These are phyloP conservation scores for Hypoxylon crocopeplum DNA, from an alignment of 495 filamentous ascomycete genomes.

Conservation along the genomic window DNA sequence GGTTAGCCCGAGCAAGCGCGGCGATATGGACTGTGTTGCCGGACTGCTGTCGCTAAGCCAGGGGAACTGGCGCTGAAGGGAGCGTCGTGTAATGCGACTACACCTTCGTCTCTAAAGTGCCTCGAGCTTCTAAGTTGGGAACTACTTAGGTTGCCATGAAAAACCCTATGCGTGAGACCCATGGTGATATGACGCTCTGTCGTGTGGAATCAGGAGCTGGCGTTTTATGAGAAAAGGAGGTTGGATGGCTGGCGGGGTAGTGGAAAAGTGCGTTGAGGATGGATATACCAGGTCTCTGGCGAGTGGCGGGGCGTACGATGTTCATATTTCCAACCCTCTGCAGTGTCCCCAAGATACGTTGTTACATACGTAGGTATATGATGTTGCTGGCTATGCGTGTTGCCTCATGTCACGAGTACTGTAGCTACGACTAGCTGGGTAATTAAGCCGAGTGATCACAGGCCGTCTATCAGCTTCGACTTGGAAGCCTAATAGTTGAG, in stretches of 20 bases:
- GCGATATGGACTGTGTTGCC: conserved; percentile 79
- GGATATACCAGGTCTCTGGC: no score
- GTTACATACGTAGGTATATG: no score
- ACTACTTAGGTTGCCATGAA: no score
- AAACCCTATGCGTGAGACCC: neutral
- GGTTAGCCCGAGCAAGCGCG: conserved; percentile 64
- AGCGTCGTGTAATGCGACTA: neutral
- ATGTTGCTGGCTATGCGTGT: no score
- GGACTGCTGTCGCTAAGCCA: conserved; percentile 74
- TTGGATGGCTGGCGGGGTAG: neutral
- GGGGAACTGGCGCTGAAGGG: conserved; percentile 58
- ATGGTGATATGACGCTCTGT: neutral
- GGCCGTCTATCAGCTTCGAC: no score
- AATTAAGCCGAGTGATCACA: no score
- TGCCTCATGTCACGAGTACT: no score
- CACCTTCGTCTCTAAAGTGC: neutral
- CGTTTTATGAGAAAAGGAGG: conserved; percentile 7
- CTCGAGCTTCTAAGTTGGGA: no score
- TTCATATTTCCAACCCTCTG: neutral
- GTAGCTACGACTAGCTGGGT: no score
- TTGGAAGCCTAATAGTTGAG: no score
- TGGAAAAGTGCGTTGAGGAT: neutral
- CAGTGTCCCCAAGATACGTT: no score
- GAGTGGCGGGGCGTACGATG: neutral
- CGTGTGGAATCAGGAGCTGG: neutral